phyloP scores from a whole-genome alignment of 2,329 filamentous ascomycete genomes.

The Fusarium keratoplasticum region DNA sequence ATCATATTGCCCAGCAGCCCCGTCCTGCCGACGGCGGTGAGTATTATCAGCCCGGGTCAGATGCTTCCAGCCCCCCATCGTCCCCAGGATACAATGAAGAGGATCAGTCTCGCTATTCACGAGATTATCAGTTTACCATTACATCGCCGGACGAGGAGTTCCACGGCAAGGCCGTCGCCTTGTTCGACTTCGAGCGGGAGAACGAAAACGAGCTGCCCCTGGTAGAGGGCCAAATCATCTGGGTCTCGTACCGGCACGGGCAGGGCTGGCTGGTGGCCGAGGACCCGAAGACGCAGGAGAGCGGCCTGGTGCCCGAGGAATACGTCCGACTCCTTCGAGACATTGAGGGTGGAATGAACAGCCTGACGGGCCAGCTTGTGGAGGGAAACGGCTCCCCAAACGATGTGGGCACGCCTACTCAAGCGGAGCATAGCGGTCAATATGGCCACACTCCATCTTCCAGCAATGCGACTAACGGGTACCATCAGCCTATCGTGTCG shows the following conservation, averaged over 20 bases:
- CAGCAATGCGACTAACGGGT: constrained; percentile 67
- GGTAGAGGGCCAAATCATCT: constrained; percentile 94
- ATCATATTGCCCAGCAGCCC: constrained; percentile 57
- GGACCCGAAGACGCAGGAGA: constrained; percentile 93
- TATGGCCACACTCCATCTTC: constrained; percentile 62
- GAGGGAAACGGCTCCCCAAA: constrained; percentile 65
- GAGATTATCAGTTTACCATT: constrained; percentile 95
- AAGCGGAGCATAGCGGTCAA: constrained; percentile 64
- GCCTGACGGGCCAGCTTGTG: constrained; percentile 71
- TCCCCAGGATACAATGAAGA: constrained; percentile 69
- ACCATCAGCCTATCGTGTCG: constrained; percentile 75
- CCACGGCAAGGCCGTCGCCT: constrained; percentile 93
- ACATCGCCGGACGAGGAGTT: constrained; percentile 97
- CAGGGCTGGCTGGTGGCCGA: constrained; percentile 98
- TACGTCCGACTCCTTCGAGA: constrained; percentile 93
- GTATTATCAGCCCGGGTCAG: constrained; percentile 65
- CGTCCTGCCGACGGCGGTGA: constrained; percentile 62
- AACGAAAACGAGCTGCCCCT: constrained; percentile 96
- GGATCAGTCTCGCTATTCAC: constrained; percentile 84
- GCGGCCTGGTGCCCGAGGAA: constrained; percentile 93
- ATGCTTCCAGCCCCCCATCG: constrained; percentile 68
- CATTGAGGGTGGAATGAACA: constrained; percentile 89
- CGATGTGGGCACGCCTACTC: constrained; percentile 70
- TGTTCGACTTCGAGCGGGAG: constrained; percentile 95
- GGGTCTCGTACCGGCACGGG: constrained; percentile 94